A percentile compares a stretch with the other conserved stretches of the same genome.
Evolutionary conservation across 2,329 filamentous ascomycete species (phyloP).

Genomic region (Sarocladium brachiariae): DNA sequence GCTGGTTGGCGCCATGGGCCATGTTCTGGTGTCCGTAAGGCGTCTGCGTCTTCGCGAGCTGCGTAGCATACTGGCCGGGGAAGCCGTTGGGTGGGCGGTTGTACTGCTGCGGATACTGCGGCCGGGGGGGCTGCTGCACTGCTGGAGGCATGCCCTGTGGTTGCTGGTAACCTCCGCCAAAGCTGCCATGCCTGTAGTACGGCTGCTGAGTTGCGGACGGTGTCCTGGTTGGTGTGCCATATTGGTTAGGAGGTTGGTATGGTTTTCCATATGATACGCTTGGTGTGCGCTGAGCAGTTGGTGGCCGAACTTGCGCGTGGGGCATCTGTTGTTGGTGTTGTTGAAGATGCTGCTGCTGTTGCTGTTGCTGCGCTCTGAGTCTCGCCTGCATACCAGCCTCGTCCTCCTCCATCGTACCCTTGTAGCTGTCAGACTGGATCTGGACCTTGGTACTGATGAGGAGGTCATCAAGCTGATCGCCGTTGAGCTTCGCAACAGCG

Average conservation of each 20-base stretch:
- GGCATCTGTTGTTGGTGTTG: conserved; percentile 11
- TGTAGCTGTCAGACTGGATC: conserved; percentile 65
- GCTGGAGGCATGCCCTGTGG: conserved; percentile 27
- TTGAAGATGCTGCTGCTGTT: conserved; percentile 21
- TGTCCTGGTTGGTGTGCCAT: conserved; percentile 39
- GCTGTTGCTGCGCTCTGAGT: conserved; percentile 32
- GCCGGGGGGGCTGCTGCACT: conserved; percentile 22
- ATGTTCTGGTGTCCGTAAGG: conserved; percentile 46
- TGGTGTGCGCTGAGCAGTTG: conserved; percentile 29
- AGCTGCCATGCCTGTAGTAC: conserved; percentile 31
- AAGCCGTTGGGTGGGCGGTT: conserved; percentile 41
- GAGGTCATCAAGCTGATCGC: conserved; percentile 75
- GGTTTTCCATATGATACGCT: conserved; percentile 35
- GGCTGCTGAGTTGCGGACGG: conserved; percentile 35
- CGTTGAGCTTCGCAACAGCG: conserved; percentile 78
- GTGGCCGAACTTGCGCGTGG: conserved; percentile 28
- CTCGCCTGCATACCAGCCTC: conserved; percentile 53
- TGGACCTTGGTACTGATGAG: conserved; percentile 75
- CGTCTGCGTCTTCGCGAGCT: conserved; percentile 44
- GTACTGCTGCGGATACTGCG: conserved; percentile 41
- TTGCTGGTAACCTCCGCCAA: conserved; percentile 34
- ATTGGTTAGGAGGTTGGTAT: conserved; percentile 37
- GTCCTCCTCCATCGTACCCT: conserved; percentile 79
- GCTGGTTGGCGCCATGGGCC: conserved; percentile 39
- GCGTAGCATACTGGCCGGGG: conserved; percentile 38